Evolutionary conservation across 495 filamentous ascomycete genomes (phyloP).

Genomic region (Letharia columbiana): DNA sequence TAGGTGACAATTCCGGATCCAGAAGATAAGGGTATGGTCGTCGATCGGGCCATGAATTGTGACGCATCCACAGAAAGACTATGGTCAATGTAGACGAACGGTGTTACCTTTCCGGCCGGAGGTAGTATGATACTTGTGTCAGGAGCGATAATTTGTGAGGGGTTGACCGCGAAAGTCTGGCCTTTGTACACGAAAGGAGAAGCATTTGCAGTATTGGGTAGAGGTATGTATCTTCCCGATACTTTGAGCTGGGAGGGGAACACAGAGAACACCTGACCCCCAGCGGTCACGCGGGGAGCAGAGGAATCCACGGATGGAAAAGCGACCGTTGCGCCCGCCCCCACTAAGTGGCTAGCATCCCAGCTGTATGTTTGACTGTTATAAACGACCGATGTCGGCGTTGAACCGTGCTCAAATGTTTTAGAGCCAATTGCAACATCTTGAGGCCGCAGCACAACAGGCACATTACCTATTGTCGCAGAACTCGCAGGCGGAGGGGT

Average conservation of each 20-base stretch:
- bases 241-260: constrained; percentile 23
- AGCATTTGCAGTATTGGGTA: constrained; percentile 20
- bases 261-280: constrained; percentile 24
- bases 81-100: constrained; percentile 22
- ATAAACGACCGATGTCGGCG: constrained; percentile 14
- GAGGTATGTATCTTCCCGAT: constrained; percentile 16
- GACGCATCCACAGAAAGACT: constrained; percentile 21
- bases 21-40: constrained; percentile 19
- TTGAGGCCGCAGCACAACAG: constrained; percentile 17
- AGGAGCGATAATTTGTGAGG: constrained; percentile 22
- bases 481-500: constrained; percentile 7
- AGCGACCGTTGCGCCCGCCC: constrained; percentile 18
- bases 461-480: constrained; percentile 14
- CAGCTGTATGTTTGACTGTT: constrained; percentile 24
- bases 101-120: background rate
- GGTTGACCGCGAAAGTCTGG: constrained; percentile 22
- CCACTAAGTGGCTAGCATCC: constrained; percentile 18
- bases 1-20: constrained; percentile 16
- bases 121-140: constrained; percentile 20
- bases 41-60: constrained; percentile 19
- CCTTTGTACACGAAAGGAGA: constrained; percentile 21
- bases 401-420: constrained; percentile 8
- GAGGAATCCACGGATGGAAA: constrained; percentile 13
- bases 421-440: constrained; percentile 22
- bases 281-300: constrained; percentile 20